phyloP scores from a whole-genome alignment of 306 rosid species.

The Prunus campanulata region DNA sequence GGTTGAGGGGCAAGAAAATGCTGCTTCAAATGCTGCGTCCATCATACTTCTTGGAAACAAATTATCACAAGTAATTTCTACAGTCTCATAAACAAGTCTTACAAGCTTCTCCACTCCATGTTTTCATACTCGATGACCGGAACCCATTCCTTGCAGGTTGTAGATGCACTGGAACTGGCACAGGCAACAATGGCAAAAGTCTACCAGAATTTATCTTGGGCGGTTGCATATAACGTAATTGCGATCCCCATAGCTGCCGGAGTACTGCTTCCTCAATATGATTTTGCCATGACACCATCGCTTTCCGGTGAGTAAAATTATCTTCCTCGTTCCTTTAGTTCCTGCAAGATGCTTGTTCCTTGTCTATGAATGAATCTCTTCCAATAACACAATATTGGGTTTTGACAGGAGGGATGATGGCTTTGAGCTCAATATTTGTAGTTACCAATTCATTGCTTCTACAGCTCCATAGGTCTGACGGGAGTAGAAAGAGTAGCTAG shows the following conservation, averaged over 20 bases:
- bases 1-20: slow-evolving; percentile 86
- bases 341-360: neutral
- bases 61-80: slow-evolving; percentile 70
- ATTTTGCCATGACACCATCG: slow-evolving; percentile 97
- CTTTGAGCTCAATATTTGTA: slow-evolving; percentile 91
- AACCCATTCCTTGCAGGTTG: slow-evolving; percentile 53
- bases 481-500: slow-evolving; percentile 11
- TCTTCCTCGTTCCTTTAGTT: neutral
- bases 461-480: slow-evolving; percentile 56
- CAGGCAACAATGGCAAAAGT: slow-evolving; percentile 92
- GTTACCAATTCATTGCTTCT: slow-evolving; percentile 86
- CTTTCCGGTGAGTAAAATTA: slow-evolving; percentile 66
- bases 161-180: slow-evolving; percentile 86
- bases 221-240: slow-evolving; percentile 73
- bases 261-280: slow-evolving; percentile 77
- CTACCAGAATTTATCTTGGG: slow-evolving; percentile 94
- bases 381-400: slow-evolving; percentile 12
- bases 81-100: neutral
- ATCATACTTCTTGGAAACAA: slow-evolving; percentile 90
- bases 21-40: slow-evolving; percentile 98
- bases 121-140: slow-evolving; percentile 3
- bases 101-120: slow-evolving; percentile 15
- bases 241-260: slow-evolving; percentile 94
- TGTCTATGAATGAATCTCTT: neutral
- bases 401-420: slow-evolving; percentile 92